phyloP scores from a whole-genome alignment of 108 stramenopile species.

The Tribonema minus region DNA sequence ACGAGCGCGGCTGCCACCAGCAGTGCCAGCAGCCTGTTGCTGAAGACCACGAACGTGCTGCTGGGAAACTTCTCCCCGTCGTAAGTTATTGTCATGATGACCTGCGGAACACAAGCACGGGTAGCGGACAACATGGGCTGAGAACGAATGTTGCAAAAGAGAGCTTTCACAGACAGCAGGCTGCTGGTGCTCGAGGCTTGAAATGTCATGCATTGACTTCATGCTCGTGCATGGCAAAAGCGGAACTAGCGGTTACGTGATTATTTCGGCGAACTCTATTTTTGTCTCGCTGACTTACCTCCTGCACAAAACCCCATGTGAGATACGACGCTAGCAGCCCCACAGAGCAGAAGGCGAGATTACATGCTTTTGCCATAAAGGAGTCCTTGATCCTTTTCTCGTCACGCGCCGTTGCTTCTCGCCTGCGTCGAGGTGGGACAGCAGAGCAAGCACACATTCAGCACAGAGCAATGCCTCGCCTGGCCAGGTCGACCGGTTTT shows the following conservation, averaged over 20 bases:
- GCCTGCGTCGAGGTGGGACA: too few species aligned
- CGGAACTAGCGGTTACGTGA: neutral
- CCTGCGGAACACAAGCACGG: neutral
- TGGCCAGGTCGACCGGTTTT: too few species aligned
- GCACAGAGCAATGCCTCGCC: too few species aligned
- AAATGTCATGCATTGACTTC: neutral
- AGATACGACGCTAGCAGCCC: slow-evolving; percentile 55
- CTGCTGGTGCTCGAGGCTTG: too few species aligned
- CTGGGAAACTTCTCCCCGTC: slow-evolving; percentile 44
- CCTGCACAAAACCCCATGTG: slow-evolving; percentile 56
- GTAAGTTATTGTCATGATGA: neutral
- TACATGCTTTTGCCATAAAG: slow-evolving; percentile 2
- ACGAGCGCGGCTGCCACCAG: slow-evolving; percentile 32
- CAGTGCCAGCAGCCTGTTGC: slow-evolving; percentile 51
- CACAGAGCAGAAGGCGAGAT: slow-evolving; percentile 29
- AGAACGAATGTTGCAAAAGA: neutral
- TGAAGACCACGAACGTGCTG: slow-evolving; percentile 50
- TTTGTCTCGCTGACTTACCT: slow-evolving; percentile 19
- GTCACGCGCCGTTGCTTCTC: too few species aligned
- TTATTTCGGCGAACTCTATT: neutral
- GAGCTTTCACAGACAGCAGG: too few species aligned
- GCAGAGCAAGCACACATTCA: too few species aligned
- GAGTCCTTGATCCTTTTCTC: neutral
- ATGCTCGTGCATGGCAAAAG: neutral
- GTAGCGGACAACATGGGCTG: too few species aligned